Percentiles rank a stretch among this genome's conserved stretches.
These are phyloP conservation scores for Trichoderma sp. DNA, from an alignment of 2,329 filamentous ascomycete species.

Conservation along the genomic window DNA sequence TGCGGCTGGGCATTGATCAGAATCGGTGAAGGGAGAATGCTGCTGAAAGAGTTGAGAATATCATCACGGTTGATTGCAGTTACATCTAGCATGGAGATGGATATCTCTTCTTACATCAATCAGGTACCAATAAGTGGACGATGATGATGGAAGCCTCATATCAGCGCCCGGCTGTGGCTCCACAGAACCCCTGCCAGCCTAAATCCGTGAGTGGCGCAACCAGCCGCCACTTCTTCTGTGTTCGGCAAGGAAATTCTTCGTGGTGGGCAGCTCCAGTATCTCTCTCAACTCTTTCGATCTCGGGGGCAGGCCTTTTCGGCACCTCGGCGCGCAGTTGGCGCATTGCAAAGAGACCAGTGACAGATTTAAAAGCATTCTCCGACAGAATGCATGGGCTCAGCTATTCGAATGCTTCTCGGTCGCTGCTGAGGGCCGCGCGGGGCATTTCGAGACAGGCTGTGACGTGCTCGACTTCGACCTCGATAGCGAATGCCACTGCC, in stretches of 20 bases:
- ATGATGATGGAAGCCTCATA: neutral
- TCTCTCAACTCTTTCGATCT: neutral
- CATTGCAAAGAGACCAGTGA: neutral
- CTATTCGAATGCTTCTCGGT: constrained; percentile 31
- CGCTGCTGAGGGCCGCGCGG: constrained; percentile 31
- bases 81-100: too few relatives aligned
- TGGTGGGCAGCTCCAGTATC: neutral
- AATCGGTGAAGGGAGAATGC: too few relatives aligned
- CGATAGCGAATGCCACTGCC: constrained; percentile 18
- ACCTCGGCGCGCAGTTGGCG: constrained; percentile 17
- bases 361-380: neutral
- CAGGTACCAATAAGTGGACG: neutral
- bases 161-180: neutral
- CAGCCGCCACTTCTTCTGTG: neutral
- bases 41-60: too few relatives aligned
- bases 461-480: constrained; percentile 3
- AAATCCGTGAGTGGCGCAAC: constrained; percentile 13
- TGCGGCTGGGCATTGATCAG: too few relatives aligned
- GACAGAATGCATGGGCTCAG: constrained; percentile 30
- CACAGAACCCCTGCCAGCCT: constrained; percentile 16
- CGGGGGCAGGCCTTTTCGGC: constrained; percentile 3
- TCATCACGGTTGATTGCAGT: too few relatives aligned
- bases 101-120: too few relatives aligned
- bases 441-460: constrained; percentile 20
- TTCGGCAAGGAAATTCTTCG: constrained; percentile 13